Evolutionary conservation across 495 filamentous ascomycete species (phyloP).

Genomic region (Articulospora tetracladia): DNA sequence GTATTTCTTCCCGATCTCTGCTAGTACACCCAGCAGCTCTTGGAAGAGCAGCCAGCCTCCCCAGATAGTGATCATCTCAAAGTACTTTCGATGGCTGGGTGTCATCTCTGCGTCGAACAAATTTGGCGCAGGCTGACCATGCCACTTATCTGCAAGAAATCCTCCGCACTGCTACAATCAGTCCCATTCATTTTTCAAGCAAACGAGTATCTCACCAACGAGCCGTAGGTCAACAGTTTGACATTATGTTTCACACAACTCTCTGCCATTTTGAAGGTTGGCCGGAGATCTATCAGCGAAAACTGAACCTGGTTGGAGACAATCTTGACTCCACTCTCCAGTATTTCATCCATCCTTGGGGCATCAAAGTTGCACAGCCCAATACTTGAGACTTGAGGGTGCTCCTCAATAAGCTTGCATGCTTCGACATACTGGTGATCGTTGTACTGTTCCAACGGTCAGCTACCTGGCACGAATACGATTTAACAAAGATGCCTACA

Average conservation of each 20-base stretch:
- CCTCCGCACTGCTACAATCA: constrained; percentile 32
- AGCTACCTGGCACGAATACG: neutral
- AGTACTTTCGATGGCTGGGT: constrained; percentile 43
- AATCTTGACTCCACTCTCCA: constrained; percentile 31
- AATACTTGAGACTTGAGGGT: constrained; percentile 29
- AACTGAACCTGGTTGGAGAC: constrained; percentile 45
- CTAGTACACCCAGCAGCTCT: constrained; percentile 27
- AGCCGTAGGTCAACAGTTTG: constrained; percentile 42
- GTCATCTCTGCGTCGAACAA: constrained; percentile 35
- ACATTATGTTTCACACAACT: constrained; percentile 35
- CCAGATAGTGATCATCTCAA: constrained; percentile 37
- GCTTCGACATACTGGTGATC: constrained; percentile 36
- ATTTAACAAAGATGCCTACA: constrained; percentile 24
- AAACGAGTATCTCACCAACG: constrained; percentile 25
- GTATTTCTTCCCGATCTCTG: constrained; percentile 27
- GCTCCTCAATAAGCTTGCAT: constrained; percentile 28
- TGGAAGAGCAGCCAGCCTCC: constrained; percentile 33
- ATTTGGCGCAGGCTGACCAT: constrained; percentile 31
- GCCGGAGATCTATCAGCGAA: constrained; percentile 38
- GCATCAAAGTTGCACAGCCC: constrained; percentile 44
- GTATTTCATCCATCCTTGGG: constrained; percentile 30
- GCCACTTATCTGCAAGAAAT: constrained; percentile 38
- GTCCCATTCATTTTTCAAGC: neutral
- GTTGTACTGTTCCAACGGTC: constrained; percentile 29
- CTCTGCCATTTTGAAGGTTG: constrained; percentile 32